Percentiles rank a stretch among this genome's conserved stretches.
Conservation (phyloP, 2,329 filamentous ascomycete genomes). For the Acephala macrosclerotiorum region DNA sequence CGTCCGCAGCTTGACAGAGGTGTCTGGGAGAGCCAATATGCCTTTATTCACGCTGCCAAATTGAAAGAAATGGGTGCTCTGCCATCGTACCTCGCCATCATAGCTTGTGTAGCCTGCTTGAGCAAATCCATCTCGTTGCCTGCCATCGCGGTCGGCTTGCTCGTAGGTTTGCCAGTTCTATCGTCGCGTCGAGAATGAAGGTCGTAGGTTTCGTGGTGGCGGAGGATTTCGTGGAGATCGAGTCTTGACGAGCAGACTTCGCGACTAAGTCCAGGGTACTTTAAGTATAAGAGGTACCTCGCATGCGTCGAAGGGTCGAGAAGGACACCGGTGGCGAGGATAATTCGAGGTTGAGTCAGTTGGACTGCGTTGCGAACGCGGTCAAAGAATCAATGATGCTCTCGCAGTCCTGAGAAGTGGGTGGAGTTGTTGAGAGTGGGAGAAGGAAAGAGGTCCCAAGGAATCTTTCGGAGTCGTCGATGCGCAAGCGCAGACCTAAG, state of each 20-base stretch:
- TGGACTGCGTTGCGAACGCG: not conserved
- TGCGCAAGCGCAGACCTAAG: not conserved
- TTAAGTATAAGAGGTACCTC: slow-evolving; percentile 10
- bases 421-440: slow-evolving; percentile 3
- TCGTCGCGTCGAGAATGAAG: slow-evolving; percentile 7
- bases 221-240: slow-evolving; percentile 14
- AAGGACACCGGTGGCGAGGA: slow-evolving; percentile 12
- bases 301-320: slow-evolving; percentile 13
- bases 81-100: slow-evolving; percentile 46
- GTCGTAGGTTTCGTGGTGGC: slow-evolving; percentile 11
- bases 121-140: slow-evolving; percentile 44
- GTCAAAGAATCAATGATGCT: not conserved
- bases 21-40: slow-evolving; percentile 1
- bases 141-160: slow-evolving; percentile 37
- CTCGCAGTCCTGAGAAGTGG: not conserved
- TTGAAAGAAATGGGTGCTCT: slow-evolving; percentile 24
- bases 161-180: slow-evolving; percentile 25
- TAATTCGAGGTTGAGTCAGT: not conserved
- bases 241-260: slow-evolving; percentile 13
- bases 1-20: not conserved
- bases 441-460: slow-evolving; percentile 15
- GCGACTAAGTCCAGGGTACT: slow-evolving; percentile 11
- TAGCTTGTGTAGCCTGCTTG: slow-evolving; percentile 45
- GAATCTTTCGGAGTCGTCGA: slow-evolving; percentile 1
- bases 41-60: slow-evolving; percentile 9